Evolutionary conservation across 2,329 filamentous ascomycete species (phyloP).

Genomic region (Sporothrix humicola): DNA sequence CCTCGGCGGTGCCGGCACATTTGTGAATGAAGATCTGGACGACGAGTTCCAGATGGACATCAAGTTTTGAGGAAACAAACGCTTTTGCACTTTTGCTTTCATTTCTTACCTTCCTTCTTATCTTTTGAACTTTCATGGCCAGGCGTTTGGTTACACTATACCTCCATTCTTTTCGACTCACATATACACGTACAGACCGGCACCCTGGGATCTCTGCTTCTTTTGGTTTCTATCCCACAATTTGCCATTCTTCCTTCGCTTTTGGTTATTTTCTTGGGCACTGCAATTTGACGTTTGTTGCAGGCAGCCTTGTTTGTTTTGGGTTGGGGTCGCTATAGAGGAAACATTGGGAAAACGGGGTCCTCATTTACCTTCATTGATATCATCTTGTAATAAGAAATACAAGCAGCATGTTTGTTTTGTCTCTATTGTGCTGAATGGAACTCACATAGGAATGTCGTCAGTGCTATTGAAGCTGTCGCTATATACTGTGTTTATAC

Average conservation of each 20-base stretch:
- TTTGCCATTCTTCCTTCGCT: constrained; percentile 2
- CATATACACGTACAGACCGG: neutral
- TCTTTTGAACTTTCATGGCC: neutral
- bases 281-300: neutral
- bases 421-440: neutral
- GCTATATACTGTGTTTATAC: neutral
- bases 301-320: neutral
- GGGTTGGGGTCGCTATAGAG: neutral
- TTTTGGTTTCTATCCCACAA: neutral
- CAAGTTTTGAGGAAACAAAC: constrained; percentile 36
- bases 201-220: constrained; percentile 12
- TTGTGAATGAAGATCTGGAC: constrained; percentile 53
- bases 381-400: constrained; percentile 24
- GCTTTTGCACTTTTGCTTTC: constrained; percentile 3
- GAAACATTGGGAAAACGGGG: neutral
- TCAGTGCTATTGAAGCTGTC: neutral
- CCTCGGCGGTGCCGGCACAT: constrained; percentile 44
- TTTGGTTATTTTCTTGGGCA: neutral
- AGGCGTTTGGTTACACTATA: constrained; percentile 26
- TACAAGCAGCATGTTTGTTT: constrained; percentile 17
- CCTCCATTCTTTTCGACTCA: constrained; percentile 14
- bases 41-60: constrained; percentile 64
- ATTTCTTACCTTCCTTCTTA: constrained; percentile 8
- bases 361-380: constrained; percentile 15
- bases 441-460: neutral